Base-by-base conservation (phyloP, 257 asterid species). In the Sherardia arvensis region DNA sequence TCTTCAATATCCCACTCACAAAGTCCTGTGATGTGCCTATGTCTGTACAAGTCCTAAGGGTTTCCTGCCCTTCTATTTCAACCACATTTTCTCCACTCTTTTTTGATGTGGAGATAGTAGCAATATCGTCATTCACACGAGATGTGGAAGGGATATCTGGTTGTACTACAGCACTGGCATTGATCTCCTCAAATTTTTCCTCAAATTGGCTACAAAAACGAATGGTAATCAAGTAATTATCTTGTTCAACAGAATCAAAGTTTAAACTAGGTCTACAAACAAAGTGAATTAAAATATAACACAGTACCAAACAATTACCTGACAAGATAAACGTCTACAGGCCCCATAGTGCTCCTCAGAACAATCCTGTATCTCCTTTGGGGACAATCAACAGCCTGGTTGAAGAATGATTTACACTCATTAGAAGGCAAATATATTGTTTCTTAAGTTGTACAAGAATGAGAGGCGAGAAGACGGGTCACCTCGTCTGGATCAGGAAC, bases 401-500 rank as follows among this genome's bases (percentile, higher is more conserved):
- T 73, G 60, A 57, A 56, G 43, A 58, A 27, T 18, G 21, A 65
- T 1, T 14, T 11, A 32, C 62, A 7, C 62, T 33, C 45, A 58
- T 53, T 22, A 58, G 11, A 40, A 47, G 27, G 33, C 49, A 10
- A 12, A 17, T 9, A n/a, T 20, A 26, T 29, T 45, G 61, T 28
- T 15, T 17, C 25, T 32, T 32, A 55, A 49, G 43, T 27, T 15
- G 15, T 18, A n/a, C 4, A 68, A 17, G 15, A 22, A 49, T n/a
- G 48, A 25, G 32, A 20, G 2, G 57, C 34, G 26, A 58, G 65
- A 61, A 69, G 29, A 69, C 66, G 60, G 34, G 77, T 58, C 53
- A 87, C 99, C 94, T 87, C 97, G 30, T 89, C 97, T 20, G 97
- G 99, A 69, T 87, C 95, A 32, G 94, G 96, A 68, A 89, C 99